A percentile compares a stretch with the other conserved stretches of the same genome.
phyloP scores from a whole-genome alignment of 192 early-diverging fungal genomes.

The Backusella tarrabulga region DNA sequence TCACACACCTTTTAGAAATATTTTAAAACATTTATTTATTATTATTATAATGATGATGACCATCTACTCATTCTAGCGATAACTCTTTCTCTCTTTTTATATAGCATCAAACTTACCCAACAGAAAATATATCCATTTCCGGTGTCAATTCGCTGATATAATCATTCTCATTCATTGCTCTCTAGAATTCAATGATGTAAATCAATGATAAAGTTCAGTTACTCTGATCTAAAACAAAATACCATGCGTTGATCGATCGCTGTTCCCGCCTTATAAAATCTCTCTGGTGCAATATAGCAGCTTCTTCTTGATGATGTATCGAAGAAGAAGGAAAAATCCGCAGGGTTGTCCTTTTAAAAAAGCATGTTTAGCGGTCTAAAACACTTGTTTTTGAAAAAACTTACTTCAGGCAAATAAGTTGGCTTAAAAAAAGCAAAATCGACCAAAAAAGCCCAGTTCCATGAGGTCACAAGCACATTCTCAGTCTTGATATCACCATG shows the following conservation, averaged over 20 bases:
- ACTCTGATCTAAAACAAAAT: conserved; percentile 2
- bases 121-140: conserved; percentile 94
- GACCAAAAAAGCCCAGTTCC: conserved; percentile 91
- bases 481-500: conserved; percentile 98
- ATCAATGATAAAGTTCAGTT: background rate
- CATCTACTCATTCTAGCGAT: background rate
- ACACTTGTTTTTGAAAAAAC: background rate
- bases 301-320: conserved; percentile 85
- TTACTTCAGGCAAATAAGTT: conserved; percentile 84
- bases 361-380: background rate
- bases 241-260: conserved; percentile 56
- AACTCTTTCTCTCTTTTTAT: background rate
- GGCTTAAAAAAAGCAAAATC: conserved; percentile 94
- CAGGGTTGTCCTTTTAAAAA: conserved; percentile 80
- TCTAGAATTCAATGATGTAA: conserved; percentile 10
- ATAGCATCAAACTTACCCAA: conserved; percentile 59
- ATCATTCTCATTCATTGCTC: conserved; percentile 29
- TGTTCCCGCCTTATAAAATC: conserved; percentile 79
- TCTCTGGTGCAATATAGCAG: conserved; percentile 95
- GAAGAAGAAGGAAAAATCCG: conserved; percentile 96
- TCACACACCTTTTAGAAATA: conserved; percentile 55
- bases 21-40: background rate
- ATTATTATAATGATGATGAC: background rate
- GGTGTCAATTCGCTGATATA: conserved; percentile 54
- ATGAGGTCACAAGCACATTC: conserved; percentile 91